A percentile compares a stretch with the other conserved stretches of the same genome.
Conservation (phyloP, 2,329 filamentous ascomycete genomes). For the Cryphonectria naterciae region DNA sequence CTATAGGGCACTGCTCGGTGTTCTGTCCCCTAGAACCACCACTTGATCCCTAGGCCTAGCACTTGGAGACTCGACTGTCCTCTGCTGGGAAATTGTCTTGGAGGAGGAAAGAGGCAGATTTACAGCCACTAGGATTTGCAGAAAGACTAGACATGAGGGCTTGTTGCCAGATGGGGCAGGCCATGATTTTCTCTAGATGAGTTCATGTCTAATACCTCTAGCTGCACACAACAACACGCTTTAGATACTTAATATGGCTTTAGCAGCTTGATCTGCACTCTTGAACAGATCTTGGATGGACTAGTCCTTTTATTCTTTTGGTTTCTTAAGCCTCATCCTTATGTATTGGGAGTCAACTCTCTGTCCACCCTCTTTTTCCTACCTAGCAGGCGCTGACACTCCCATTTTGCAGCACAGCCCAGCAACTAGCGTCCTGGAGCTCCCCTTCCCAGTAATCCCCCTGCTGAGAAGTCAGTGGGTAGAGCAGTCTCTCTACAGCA, state of each 20-base stretch:
- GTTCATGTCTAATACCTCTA: neutral
- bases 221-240: neutral
- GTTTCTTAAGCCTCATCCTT: neutral
- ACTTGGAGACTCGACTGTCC: neutral
- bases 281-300: neutral
- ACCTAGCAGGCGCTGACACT: neutral
- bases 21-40: neutral
- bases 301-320: neutral
- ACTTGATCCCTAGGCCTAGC: neutral
- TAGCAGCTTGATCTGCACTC: neutral
- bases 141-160: neutral
- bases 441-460: neutral
- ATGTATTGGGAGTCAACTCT: neutral
- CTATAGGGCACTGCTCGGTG: neutral
- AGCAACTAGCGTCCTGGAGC: neutral
- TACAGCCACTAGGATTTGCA: neutral
- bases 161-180: neutral
- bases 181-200: neutral
- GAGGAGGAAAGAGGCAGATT: neutral
- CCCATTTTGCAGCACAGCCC: neutral
- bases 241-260: no score
- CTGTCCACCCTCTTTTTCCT: neutral
- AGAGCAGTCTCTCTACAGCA: neutral
- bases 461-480: neutral
- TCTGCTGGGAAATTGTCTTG: neutral